A percentile compares a stretch with the other conserved stretches of the same genome.
phyloP scores from a whole-genome alignment of 176 grass and related monocot genomes.

The Oryza punctata region DNA sequence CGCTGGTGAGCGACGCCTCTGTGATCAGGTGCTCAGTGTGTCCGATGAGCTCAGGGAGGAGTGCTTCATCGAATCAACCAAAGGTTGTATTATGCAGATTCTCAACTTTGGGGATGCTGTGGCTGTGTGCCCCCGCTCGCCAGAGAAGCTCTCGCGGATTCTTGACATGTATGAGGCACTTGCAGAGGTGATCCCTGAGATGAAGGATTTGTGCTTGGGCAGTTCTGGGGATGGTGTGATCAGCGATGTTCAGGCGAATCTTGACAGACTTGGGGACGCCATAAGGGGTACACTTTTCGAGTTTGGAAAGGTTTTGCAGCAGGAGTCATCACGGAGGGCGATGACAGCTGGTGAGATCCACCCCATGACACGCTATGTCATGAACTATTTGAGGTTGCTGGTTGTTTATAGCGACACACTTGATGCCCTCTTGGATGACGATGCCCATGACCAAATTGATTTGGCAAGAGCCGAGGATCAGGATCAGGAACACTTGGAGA shows the following conservation, averaged over 20 bases:
- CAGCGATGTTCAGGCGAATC: constrained; percentile 62
- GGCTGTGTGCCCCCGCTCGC: constrained; percentile 71
- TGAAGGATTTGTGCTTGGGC: constrained; percentile 62
- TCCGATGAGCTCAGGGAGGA: constrained; percentile 76
- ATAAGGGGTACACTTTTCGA: constrained; percentile 74
- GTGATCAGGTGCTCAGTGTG: constrained; percentile 61
- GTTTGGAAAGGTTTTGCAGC: constrained; percentile 77
- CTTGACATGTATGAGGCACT: constrained; percentile 92
- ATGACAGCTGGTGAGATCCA: constrained; percentile 81
- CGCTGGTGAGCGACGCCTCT: constrained; percentile 73
- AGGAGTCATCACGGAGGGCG: constrained; percentile 66
- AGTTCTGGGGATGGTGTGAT: constrained; percentile 67
- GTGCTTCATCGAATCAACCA: constrained; percentile 81
- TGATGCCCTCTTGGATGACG: constrained; percentile 64
- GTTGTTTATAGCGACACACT: constrained; percentile 76
- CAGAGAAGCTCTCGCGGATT: constrained; percentile 84
- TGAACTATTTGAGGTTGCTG: constrained; percentile 87
- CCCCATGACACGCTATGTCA: constrained; percentile 90
- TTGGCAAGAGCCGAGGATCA: constrained; percentile 37
- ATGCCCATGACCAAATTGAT: constrained; percentile 26
- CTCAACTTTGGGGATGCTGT: constrained; percentile 88
- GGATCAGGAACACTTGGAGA: constrained; percentile 60
- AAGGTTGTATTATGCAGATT: constrained; percentile 83
- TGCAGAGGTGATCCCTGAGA: constrained; percentile 72
- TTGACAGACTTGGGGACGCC: constrained; percentile 79